Base-by-base conservation (phyloP, 768 basidiomycete genomes). In the Gelatoporia subvermispora region DNA sequence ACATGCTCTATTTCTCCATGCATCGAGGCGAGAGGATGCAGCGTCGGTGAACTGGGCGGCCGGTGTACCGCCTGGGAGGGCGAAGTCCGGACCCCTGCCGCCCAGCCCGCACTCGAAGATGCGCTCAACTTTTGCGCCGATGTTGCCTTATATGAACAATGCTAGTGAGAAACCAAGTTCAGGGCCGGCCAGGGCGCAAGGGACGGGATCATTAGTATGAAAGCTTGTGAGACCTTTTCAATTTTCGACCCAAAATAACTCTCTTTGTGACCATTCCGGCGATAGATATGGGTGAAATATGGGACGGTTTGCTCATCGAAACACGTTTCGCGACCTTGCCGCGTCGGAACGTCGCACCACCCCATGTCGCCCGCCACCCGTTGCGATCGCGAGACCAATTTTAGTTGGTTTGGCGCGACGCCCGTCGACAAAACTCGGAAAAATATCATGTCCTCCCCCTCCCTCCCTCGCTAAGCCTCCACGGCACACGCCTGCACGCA, bases 311-410 rank as follows among this genome's bases (percentile, higher is more conserved):
- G 62, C 72, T 72, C 75, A 74, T 72, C 78, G 81, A 77, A 83
- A 83, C 82, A 85, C 83, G 83, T 85, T 84, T 81, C 75, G 77
- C 75, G 78, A 77, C 71, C 58, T 61, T 73, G 72, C 82, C 83
- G 76, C 79, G 78, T 74, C 73, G 65, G 63, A 69, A 73, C 61
- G 65, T 64, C 56, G 61, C 59, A 56, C 72, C 70, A 72, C 74
- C 72, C 61, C 62, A 65, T 70, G 72, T 71, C 71, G 73, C 70
- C 72, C 72, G 72, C 68, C 62, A 62, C 67, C 68, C 72, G 72
- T 74, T 71, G 70, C 73, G 67, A 68, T 72, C 68, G 73, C 73
- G 70, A 73, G 71, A 73, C 73, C 74, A 72, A 66, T 68, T 73
- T 65, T 69, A 68, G 66, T 59, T 60, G 57, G 54, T 55, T 61